Conservation (phyloP, 441 rosid genomes). For the Isatis lusitanica region DNA sequence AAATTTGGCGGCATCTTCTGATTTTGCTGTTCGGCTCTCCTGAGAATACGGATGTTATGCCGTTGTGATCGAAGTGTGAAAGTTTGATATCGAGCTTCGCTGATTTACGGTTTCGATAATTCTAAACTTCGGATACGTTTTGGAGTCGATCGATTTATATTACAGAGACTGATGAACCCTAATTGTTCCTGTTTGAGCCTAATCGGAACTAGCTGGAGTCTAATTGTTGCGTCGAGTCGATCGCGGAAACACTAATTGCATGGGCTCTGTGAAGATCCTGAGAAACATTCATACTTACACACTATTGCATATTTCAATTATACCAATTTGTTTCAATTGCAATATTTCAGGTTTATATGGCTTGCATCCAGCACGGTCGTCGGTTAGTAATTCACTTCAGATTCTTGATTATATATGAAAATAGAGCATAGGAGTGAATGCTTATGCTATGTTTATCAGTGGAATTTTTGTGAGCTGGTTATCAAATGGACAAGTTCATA, state of each 20-base stretch:
- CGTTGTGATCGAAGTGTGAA: slow-evolving; percentile 5
- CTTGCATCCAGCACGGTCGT: slow-evolving; percentile 75
- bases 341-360: slow-evolving; percentile 81
- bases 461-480: neutral
- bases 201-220: slow-evolving; percentile 14
- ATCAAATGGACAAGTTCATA: neutral
- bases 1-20: neutral
- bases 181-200: neutral
- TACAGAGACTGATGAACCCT: neutral
- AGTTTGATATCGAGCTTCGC: slow-evolving; percentile 6
- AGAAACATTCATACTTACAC: slow-evolving; percentile 5
- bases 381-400: slow-evolving; percentile 48
- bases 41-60: slow-evolving; percentile 24
- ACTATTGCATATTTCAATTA: neutral
- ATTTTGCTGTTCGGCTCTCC: slow-evolving; percentile 37
- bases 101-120: neutral
- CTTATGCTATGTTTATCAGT: neutral
- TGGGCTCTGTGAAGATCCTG: neutral
- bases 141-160: neutral
- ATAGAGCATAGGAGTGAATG: neutral
- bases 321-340: slow-evolving; percentile 22
- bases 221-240: slow-evolving; percentile 11
- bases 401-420: neutral
- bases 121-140: neutral
- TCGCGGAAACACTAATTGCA: neutral